Evolutionary conservation across 768 basidiomycete genomes (phyloP).

Genomic region (Boletus reticulatus): DNA sequence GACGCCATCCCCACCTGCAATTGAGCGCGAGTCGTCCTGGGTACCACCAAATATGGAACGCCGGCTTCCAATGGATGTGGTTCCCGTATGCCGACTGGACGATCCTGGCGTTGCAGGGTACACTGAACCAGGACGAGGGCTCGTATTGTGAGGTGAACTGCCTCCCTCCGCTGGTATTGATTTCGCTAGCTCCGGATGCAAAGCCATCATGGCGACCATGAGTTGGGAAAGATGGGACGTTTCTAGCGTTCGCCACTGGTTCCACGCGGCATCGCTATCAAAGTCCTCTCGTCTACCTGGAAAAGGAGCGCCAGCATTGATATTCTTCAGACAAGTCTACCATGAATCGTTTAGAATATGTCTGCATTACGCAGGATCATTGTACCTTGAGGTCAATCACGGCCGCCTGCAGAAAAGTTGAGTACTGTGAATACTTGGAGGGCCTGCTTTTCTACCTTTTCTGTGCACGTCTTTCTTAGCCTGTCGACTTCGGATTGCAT

Average conservation of each 20-base stretch:
- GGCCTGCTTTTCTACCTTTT: slow-evolving; percentile 50
- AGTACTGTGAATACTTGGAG: neutral
- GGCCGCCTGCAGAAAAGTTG: slow-evolving; percentile 56
- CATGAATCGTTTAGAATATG: slow-evolving; percentile 8
- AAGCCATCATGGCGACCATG: slow-evolving; percentile 81
- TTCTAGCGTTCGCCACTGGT: slow-evolving; percentile 80
- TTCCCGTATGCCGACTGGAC: slow-evolving; percentile 51
- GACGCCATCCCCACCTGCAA: slow-evolving; percentile 23
- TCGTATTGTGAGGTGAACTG: neutral
- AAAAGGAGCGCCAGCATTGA: slow-evolving; percentile 79
- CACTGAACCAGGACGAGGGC: slow-evolving; percentile 52
- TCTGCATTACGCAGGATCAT: neutral
- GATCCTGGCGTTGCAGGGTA: slow-evolving; percentile 43
- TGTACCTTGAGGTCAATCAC: slow-evolving; percentile 81
- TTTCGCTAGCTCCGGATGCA: slow-evolving; percentile 85
- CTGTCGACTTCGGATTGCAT: slow-evolving; percentile 74
- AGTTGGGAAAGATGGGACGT: slow-evolving; percentile 83
- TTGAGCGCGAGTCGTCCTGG: neutral
- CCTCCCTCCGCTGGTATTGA: slow-evolving; percentile 57
- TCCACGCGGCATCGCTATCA: slow-evolving; percentile 76
- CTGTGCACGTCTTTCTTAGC: slow-evolving; percentile 62
- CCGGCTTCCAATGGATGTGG: slow-evolving; percentile 66
- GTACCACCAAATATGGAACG: slow-evolving; percentile 50
- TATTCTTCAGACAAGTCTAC: slow-evolving; percentile 84
- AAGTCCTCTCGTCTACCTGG: slow-evolving; percentile 90